A percentile compares a stretch with the other conserved stretches of the same genome.
Evolutionary conservation across 805 yeast genomes (phyloP).

Genomic region (Metschnikowia kofuensis): DNA sequence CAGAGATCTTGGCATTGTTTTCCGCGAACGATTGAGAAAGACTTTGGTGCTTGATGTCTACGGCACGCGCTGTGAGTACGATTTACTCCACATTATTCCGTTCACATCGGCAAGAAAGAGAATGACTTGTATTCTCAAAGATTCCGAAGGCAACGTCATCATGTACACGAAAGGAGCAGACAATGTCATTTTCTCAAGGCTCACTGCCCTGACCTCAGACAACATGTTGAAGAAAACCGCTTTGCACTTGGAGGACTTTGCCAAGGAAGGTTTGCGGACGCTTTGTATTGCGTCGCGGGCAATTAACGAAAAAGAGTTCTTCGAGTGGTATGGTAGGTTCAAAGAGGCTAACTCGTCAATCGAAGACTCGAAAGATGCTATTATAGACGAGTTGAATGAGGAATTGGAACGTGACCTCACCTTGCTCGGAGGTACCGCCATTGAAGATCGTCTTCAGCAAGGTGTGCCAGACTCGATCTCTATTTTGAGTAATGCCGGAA

Average conservation of each 20-base stretch:
- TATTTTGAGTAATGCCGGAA: constrained; percentile 64
- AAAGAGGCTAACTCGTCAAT: constrained; percentile 56
- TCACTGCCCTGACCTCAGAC: constrained; percentile 39
- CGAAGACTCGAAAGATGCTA: constrained; percentile 55
- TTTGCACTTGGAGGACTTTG: constrained; percentile 61
- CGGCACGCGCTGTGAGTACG: constrained; percentile 45
- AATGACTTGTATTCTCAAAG: constrained; percentile 67
- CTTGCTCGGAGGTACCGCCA: constrained; percentile 76
- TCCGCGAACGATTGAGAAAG: constrained; percentile 52
- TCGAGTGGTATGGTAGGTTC: constrained; percentile 54
- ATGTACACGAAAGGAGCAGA: constrained; percentile 75
- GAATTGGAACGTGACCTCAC: constrained; percentile 57
- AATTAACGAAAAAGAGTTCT: constrained; percentile 43
- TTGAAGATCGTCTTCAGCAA: constrained; percentile 73
- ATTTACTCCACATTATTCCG: constrained; percentile 54
- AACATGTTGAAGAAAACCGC: constrained; percentile 55
- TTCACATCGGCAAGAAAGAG: constrained; percentile 73
- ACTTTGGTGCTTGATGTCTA: constrained; percentile 43
- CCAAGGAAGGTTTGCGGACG: constrained; percentile 77
- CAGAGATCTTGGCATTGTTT: constrained; percentile 66
- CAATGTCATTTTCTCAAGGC: constrained; percentile 53
- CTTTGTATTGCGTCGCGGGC: constrained; percentile 64
- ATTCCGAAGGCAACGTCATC: constrained; percentile 40
- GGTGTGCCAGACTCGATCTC: constrained; percentile 78
- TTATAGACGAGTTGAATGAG: constrained; percentile 51